These are phyloP conservation scores for Larix kaempferi DNA, from an alignment of 75 land plant genomes.

Conservation along the genomic window DNA sequence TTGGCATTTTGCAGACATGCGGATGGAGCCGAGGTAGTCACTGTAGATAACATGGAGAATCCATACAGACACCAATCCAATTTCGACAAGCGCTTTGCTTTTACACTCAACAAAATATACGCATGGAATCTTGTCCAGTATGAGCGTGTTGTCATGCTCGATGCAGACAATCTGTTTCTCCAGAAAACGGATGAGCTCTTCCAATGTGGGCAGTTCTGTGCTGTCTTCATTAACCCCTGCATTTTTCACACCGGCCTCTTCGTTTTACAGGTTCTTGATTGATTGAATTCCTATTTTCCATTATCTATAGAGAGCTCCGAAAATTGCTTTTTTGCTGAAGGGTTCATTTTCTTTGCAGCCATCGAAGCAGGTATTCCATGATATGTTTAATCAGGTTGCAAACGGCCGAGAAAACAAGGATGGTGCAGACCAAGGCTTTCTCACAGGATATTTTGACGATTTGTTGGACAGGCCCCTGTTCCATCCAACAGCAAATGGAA, in stretches of 20 bases:
- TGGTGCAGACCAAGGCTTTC: slow-evolving; percentile 96
- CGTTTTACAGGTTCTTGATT: slow-evolving; percentile 3
- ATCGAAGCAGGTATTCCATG: slow-evolving; percentile 62
- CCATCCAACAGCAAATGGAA: slow-evolving; percentile 74
- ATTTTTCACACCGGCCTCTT: slow-evolving; percentile 17
- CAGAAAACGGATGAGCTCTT: slow-evolving; percentile 45
- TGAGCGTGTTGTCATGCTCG: slow-evolving; percentile 50
- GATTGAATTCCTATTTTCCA: too few species aligned
- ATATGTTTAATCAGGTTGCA: slow-evolving; percentile 64
- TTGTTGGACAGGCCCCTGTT: slow-evolving; percentile 85
- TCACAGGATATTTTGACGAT: slow-evolving; percentile 70
- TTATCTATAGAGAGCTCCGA: too few species aligned
- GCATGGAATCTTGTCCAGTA: slow-evolving; percentile 43
- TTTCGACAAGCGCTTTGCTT: slow-evolving; percentile 29
- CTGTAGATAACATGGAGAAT: slow-evolving; percentile 32
- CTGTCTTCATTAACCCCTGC: slow-evolving; percentile 34
- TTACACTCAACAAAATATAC: slow-evolving; percentile 44
- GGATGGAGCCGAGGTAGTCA: slow-evolving; percentile 32
- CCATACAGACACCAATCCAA: slow-evolving; percentile 18
- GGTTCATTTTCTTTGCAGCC: slow-evolving; percentile 58
- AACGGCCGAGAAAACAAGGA: slow-evolving; percentile 57
- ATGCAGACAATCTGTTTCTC: slow-evolving; percentile 46
- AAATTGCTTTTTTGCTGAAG: background rate
- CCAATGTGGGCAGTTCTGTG: slow-evolving; percentile 29
- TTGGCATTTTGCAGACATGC: background rate